A percentile compares a stretch with the other conserved stretches of the same genome.
Conservation (phyloP, 257 asterid genomes). For the Nicotiana attenuata region DNA sequence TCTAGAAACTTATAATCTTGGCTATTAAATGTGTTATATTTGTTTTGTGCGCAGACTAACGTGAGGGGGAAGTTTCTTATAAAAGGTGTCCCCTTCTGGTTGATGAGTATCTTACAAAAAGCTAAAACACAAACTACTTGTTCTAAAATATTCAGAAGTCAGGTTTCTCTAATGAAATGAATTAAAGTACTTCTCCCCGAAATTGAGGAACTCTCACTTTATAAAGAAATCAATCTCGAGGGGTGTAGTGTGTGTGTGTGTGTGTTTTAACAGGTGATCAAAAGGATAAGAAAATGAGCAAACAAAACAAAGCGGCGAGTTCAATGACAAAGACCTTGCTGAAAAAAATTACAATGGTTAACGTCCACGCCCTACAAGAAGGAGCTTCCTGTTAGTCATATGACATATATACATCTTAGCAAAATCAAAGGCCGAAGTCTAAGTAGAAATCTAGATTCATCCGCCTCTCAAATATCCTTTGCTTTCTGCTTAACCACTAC, state of each 20-base stretch:
- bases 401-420: not conserved
- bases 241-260: not conserved
- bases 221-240: not conserved
- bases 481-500: no score
- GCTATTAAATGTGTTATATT: no score
- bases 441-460: no score
- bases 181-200: not conserved
- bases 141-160: not conserved
- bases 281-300: not conserved
- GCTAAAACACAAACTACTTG: no score
- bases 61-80: not conserved
- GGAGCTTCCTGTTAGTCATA: not conserved
- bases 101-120: not conserved
- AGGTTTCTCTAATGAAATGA: not conserved
- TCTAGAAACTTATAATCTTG: no score
- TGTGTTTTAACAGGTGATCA: not conserved
- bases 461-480: no score
- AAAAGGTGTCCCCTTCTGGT: not conserved
- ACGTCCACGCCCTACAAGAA: not conserved
- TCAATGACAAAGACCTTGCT: not conserved
- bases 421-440: not conserved
- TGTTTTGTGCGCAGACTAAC: no score
- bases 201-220: not conserved
- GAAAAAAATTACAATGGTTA: not conserved
- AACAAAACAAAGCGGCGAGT: not conserved